phyloP scores from a whole-genome alignment of 2,329 filamentous ascomycete species.

The Aspergillus clavatus region DNA sequence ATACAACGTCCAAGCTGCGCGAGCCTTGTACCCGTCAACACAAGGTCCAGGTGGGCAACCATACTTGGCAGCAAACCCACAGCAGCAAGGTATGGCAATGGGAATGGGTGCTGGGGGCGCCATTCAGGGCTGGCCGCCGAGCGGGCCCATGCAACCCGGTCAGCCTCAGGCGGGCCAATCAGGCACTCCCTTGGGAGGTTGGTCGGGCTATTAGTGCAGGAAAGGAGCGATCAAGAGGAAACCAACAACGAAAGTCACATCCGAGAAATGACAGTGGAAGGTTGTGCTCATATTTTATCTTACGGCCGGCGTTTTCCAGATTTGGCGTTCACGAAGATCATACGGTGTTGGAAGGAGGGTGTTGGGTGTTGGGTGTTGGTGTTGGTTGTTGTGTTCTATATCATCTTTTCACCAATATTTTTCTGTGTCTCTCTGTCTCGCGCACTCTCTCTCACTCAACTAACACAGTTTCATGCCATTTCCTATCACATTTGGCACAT shows the following conservation, averaged over 20 bases:
- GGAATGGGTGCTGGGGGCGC: constrained; percentile 31
- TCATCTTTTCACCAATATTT: too few relatives aligned
- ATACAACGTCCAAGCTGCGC: constrained; percentile 30
- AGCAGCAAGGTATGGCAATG: constrained; percentile 34
- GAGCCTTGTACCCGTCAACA: constrained; percentile 36
- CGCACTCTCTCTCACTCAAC: constrained; percentile 6
- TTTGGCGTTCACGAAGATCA: not conserved
- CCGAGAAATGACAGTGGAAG: not conserved
- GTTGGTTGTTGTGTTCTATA: constrained; percentile 8
- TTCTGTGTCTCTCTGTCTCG: too few relatives aligned
- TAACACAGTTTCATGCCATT: constrained; percentile 3
- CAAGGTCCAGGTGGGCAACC: constrained; percentile 32
- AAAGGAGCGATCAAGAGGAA: not conserved
- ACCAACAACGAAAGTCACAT: not conserved
- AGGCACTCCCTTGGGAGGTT: constrained; percentile 34
- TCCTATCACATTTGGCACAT: constrained; percentile 14
- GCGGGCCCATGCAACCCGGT: constrained; percentile 33
- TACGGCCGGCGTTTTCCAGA: constrained; percentile 19
- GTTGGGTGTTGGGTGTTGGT: not conserved
- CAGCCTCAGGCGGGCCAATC: constrained; percentile 37
- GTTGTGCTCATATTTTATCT: constrained; percentile 10
- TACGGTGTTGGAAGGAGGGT: too few relatives aligned
- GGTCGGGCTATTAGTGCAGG: constrained; percentile 32
- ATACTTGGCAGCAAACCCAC: constrained; percentile 32
- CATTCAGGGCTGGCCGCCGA: constrained; percentile 38